Base-by-base conservation (phyloP, 352 stramenopile genomes). In the Globisporangium okanoganense region DNA sequence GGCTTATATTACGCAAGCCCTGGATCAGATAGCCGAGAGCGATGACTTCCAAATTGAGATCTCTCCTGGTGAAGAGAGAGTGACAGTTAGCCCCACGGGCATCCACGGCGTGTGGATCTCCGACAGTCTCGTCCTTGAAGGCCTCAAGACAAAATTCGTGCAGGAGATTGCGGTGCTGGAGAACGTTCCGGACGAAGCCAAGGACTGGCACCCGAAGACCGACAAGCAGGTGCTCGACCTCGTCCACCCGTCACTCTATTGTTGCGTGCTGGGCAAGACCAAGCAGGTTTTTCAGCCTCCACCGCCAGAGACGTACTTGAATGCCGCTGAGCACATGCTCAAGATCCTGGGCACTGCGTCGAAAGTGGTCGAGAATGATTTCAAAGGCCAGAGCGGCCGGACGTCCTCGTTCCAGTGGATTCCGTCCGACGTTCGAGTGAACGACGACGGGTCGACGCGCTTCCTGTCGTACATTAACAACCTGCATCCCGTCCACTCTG, bases 181-280 rank as follows among this genome's bases (percentile, higher is more conserved):
- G 41, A 65, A 77, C 29, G 66, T 79, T 2, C 58, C 70, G 1
- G 74, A 79, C 0, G 56, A 73, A 1, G 31, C 71, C 33, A 87
- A 81, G 52, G 76, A 87, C 50, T 89, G 78, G 75, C 79, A 91
- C 25, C 76, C 77, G 0, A 58, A 72, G 16, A 78, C 74, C 9
- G 61, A 78, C 40, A 45, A 77, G 0, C 73, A 87, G 44, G 73
- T 88, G 38, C 67, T 87, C 9, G 61, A 87, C 38, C 66, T 88
- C 16, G 68, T 91, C 13, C 73, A 88, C 59, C 78, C 79, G 24
- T 89, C 82, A 35, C 56, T 89, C 1, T 88, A 76, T 52, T 91
- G 82, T 50, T 79, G 70, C 22, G 70, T 91, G 0, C 61, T 73
- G 16, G 68, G 73, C 35, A 35, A 72, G 10, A 87, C 77, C 0